Evolutionary conservation across 2,329 filamentous ascomycete genomes (phyloP), one percentile per base, ranked within the genome.

Genomic region (Arthrobotrys conoides): DNA sequence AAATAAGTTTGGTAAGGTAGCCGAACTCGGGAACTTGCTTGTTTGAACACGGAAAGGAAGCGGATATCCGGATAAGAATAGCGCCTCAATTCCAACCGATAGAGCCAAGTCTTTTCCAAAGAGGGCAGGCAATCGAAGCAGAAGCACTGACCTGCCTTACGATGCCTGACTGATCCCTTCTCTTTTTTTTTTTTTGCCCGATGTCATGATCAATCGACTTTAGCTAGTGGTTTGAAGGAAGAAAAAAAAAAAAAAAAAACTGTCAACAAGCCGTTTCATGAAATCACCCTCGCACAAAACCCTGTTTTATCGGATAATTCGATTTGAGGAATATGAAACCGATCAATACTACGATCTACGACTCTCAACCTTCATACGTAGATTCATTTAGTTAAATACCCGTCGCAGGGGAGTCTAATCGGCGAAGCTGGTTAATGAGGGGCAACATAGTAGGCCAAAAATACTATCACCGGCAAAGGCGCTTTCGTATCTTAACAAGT

Each of bases 61-160:
- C 69, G 61, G 70, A 73, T 73, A 67, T 67, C 70, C 70, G 70
- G 70, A 73, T 73, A 73, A 73, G 61, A 73, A 46, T 36, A 36
- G 63, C 70, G 70, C 70, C 70, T 66, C 70, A 57, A 65, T 66
- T 41, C 38, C 61, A 73, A 61, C 61, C 61, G 70, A 72, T 27
- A 57, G 27, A 59, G 63, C 51, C 70, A 66, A 72, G 30, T 20
- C 44, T 16, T 14, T 12, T 53, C 41, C 55, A 24, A 49, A 61
- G 57, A 64, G 48, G 66, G 66, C 27, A 71, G 53, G 67, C 68
- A 51, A 64, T 20, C 9, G 44, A 73, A 49, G 49, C 36, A 68
- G 36, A 44, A 44, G 14, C 14, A 44, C 51, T 33, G 20, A 12
- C 33, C 33, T 16, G 16, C 22, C 20, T 20, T 36, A 30, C 9